A percentile compares a stretch with the other conserved stretches of the same genome.
These are phyloP conservation scores for Tetrahymena malaccensis DNA, from an alignment of 73 alveolate species.

Conservation along the genomic window DNA sequence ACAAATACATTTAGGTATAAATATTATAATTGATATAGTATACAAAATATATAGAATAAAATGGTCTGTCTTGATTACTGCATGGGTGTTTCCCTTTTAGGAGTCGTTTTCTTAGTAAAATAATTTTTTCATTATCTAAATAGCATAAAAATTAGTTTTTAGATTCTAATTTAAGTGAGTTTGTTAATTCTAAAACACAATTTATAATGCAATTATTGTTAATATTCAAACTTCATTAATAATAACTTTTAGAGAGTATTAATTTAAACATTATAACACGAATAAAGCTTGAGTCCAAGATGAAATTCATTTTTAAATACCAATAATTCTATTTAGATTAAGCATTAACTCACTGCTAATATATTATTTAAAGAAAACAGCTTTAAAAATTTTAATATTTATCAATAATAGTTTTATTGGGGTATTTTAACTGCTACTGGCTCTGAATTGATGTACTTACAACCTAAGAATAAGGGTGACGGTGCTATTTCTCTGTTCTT, in stretches of 20 bases:
- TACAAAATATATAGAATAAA: neutral
- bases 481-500: neutral
- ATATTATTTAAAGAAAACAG: neutral
- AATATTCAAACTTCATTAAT: no score
- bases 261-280: no score
- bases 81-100: neutral
- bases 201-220: no score
- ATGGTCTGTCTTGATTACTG: neutral
- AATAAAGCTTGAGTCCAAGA: no score
- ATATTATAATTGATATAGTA: neutral
- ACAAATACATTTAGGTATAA: neutral
- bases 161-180: no score
- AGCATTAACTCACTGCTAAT: no score
- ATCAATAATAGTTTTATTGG: neutral
- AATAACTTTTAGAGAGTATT: no score
- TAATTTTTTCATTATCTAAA: neutral
- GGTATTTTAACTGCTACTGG: neutral
- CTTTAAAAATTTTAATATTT: neutral
- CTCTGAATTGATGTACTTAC: neutral
- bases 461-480: neutral
- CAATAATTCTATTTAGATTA: no score
- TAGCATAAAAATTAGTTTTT: no score
- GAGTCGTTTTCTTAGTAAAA: neutral
- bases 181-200: no score
- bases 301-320: no score